Conservation (phyloP, 768 basidiomycete species). For the Mycena belliarum region DNA sequence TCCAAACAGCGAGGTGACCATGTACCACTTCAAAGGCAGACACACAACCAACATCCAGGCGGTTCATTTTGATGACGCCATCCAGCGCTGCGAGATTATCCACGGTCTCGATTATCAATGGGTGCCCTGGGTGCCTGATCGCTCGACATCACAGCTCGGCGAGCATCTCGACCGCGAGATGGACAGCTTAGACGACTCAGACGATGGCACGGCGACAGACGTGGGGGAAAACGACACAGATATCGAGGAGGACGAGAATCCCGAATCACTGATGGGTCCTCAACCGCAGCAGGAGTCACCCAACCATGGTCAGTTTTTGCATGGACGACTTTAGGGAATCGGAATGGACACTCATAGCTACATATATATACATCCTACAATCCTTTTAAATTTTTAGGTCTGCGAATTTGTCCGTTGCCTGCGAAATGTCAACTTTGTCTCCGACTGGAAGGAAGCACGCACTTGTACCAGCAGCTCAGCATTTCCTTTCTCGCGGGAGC, state of each 20-base stretch:
- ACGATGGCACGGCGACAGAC: background rate
- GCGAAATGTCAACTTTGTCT: background rate
- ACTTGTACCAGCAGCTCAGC: conserved; percentile 73
- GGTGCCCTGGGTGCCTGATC: background rate
- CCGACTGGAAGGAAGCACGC: conserved; percentile 11
- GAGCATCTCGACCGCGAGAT: background rate
- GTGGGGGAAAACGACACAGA: background rate
- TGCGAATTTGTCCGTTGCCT: conserved; percentile 49
- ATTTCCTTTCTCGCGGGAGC: conserved; percentile 72
- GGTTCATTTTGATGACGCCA: background rate
- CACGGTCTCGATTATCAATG: background rate
- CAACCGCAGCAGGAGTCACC: too few species aligned
- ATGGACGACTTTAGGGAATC: background rate
- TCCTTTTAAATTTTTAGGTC: conserved; percentile 27
- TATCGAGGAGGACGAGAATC: background rate
- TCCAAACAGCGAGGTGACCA: too few species aligned
- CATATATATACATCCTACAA: background rate
- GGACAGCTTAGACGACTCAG: too few species aligned
- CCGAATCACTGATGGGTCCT: too few species aligned
- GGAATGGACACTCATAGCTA: background rate
- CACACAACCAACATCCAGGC: background rate
- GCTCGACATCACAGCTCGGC: background rate
- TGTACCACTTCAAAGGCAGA: background rate
- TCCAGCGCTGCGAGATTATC: background rate
- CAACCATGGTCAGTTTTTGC: background rate